These are phyloP conservation scores for Balansia obtecta DNA, from an alignment of 2,329 filamentous ascomycete species.

Conservation along the genomic window DNA sequence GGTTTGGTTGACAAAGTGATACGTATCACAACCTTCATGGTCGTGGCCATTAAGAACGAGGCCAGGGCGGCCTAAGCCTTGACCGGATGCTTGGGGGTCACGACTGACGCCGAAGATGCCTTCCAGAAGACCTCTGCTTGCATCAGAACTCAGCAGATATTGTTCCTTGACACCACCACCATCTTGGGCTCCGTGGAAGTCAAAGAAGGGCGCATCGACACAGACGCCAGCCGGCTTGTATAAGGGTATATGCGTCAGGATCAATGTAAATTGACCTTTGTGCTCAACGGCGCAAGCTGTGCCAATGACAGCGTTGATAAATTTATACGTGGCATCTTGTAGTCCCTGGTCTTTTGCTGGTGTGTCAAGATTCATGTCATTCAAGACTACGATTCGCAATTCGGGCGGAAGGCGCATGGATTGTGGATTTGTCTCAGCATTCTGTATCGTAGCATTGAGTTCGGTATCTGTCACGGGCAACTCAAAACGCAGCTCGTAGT, in stretches of 20 bases:
- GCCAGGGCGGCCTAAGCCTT: constrained; percentile 57
- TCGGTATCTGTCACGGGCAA: constrained; percentile 33
- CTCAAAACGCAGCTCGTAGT: constrained; percentile 76
- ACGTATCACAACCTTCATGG: constrained; percentile 84
- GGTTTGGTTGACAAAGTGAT: constrained; percentile 65
- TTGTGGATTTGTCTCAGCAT: constrained; percentile 29
- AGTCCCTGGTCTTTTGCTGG: constrained; percentile 56
- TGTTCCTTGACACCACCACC: constrained; percentile 74
- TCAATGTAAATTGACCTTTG: constrained; percentile 59
- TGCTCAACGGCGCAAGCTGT: constrained; percentile 48
- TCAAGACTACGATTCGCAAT: constrained; percentile 73
- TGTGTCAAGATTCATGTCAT: constrained; percentile 86
- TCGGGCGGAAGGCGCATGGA: constrained; percentile 46
- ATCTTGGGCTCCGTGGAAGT: constrained; percentile 56
- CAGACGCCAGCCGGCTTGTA: constrained; percentile 76
- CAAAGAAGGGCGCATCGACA: constrained; percentile 72
- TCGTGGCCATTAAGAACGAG: constrained; percentile 89
- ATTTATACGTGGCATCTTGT: constrained; percentile 65
- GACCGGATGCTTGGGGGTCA: constrained; percentile 41
- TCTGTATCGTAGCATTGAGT: constrained; percentile 27
- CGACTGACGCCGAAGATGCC: constrained; percentile 70
- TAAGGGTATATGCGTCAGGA: constrained; percentile 86
- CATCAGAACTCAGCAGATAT: constrained; percentile 68
- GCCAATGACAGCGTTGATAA: constrained; percentile 57
- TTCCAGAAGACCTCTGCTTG: constrained; percentile 65